A percentile compares a stretch with the other conserved stretches of the same genome.
Conservation (phyloP, 495 filamentous ascomycete genomes). For the Barbatosphaeria neglecta region DNA sequence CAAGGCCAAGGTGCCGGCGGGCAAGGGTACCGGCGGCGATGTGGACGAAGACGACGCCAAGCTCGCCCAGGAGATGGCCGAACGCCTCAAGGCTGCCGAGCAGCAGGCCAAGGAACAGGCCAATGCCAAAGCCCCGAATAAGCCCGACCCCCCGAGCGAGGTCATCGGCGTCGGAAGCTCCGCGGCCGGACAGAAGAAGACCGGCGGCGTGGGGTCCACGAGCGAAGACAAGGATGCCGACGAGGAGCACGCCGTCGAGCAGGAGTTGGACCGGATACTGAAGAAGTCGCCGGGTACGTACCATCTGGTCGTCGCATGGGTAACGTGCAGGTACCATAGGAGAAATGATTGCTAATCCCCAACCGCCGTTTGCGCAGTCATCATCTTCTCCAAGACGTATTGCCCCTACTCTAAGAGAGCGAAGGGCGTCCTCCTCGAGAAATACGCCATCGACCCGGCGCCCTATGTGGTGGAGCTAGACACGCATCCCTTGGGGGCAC, state of each 20-base stretch:
- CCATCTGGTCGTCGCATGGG: too few relatives aligned
- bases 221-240: constrained; percentile 32
- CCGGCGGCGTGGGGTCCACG: constrained; percentile 3
- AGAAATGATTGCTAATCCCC: constrained; percentile 1
- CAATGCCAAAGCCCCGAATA: constrained; percentile 40
- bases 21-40: constrained; percentile 30
- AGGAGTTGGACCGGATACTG: constrained; percentile 60
- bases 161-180: constrained; percentile 40
- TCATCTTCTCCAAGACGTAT: constrained; percentile 92
- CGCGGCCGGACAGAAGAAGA: constrained; percentile 53
- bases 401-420: constrained; percentile 76
- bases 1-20: constrained; percentile 16
- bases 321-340: not conserved
- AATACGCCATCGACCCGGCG: constrained; percentile 68
- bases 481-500: constrained; percentile 57
- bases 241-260: constrained; percentile 46
- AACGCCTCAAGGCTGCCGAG: constrained; percentile 35
- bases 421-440: constrained; percentile 68
- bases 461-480: constrained; percentile 91
- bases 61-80: constrained; percentile 29
- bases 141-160: constrained; percentile 34
- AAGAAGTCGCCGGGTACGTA: constrained; percentile 69
- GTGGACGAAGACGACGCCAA: constrained; percentile 32
- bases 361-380: constrained; percentile 43
- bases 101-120: constrained; percentile 44